Evolutionary conservation across 176 grass and related monocot genomes (phyloP).

Genomic region (Stipa capillata): DNA sequence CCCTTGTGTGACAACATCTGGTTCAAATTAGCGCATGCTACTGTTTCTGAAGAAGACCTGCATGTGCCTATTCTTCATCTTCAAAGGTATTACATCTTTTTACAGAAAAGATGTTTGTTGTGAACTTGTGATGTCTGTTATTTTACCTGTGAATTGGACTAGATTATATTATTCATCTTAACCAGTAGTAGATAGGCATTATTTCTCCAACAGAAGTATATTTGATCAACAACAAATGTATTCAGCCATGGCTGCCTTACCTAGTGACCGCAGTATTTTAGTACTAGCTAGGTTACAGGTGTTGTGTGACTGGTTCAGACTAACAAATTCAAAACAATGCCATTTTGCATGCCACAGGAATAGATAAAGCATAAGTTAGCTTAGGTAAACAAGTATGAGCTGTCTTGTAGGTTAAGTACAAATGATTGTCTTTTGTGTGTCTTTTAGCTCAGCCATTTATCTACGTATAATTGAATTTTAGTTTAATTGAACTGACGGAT

Average conservation of each 20-base stretch:
- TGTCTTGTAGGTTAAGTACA: neutral
- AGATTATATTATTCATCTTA: neutral
- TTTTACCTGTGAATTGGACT: neutral
- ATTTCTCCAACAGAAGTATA: neutral
- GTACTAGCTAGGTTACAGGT: too few relatives aligned
- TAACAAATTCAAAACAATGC: neutral
- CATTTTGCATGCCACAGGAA: neutral
- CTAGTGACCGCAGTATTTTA: too few relatives aligned
- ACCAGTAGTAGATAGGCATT: neutral
- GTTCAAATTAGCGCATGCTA: constrained; percentile 33
- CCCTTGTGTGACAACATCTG: constrained; percentile 39
- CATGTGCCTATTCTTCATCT: constrained; percentile 25
- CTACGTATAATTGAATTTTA: neutral
- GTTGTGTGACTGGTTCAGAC: too few relatives aligned
- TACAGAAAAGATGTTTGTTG: neutral
- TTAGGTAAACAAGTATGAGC: neutral
- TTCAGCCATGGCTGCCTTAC: too few relatives aligned
- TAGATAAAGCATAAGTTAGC: neutral
- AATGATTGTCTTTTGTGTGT: neutral
- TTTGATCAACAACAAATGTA: too few relatives aligned
- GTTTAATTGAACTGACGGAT: constrained; percentile 15
- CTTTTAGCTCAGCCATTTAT: neutral
- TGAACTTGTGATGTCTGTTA: neutral
- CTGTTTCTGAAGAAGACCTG: constrained; percentile 22
- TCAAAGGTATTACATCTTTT: constrained; percentile 28